phyloP scores from a whole-genome alignment of 163 green algal species.

The Chloromonas sp. region DNA sequence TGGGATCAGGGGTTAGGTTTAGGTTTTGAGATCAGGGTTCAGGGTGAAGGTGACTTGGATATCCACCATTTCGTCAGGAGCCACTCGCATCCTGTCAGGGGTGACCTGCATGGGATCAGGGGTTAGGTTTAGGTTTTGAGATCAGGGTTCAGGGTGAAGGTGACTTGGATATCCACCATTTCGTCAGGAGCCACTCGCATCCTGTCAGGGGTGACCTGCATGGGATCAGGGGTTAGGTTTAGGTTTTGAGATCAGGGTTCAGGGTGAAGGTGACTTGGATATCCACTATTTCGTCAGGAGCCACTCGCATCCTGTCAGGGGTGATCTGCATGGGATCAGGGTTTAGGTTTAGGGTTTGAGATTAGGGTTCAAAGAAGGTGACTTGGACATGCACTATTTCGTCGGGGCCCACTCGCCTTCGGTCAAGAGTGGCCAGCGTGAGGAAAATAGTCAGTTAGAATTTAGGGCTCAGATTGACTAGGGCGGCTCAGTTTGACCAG shows the following conservation, averaged over 20 bases:
- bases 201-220: constrained; percentile 26
- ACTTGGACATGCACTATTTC: constrained; percentile 52
- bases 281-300: constrained; percentile 39
- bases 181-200: constrained; percentile 35
- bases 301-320: constrained; percentile 18
- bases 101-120: constrained; percentile 24
- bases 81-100: constrained; percentile 18
- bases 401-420: constrained; percentile 28
- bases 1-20: background rate
- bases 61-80: constrained; percentile 39
- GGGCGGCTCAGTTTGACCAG: no score
- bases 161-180: constrained; percentile 49
- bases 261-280: constrained; percentile 48
- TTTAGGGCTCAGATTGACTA: no score
- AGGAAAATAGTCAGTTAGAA: background rate
- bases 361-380: constrained; percentile 12
- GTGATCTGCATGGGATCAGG: constrained; percentile 23
- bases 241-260: background rate
- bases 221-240: background rate
- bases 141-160: constrained; percentile 14
- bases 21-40: background rate
- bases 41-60: constrained; percentile 48
- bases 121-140: constrained; percentile 1
- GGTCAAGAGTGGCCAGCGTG: constrained; percentile 25
- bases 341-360: constrained; percentile 1